Percentiles rank a stretch among this genome's conserved stretches.
These are phyloP conservation scores for Penicillium angulare DNA, from an alignment of 495 filamentous ascomycete species.

Conservation along the genomic window DNA sequence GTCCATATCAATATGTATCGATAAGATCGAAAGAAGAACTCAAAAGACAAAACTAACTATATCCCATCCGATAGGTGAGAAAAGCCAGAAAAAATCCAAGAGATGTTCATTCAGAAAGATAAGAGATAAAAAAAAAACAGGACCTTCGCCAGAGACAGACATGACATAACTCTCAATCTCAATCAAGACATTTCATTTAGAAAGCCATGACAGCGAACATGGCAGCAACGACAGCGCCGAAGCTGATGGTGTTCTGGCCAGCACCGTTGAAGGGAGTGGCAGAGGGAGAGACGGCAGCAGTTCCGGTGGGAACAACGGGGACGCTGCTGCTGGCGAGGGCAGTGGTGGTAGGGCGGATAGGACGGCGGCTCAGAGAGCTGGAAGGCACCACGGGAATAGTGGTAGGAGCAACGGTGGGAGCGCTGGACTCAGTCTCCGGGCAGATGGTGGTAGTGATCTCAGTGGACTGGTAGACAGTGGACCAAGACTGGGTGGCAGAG, in stretches of 20 bases:
- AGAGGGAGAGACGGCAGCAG: conserved; percentile 13
- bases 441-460: conserved; percentile 25
- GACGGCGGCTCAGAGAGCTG: conserved; percentile 18
- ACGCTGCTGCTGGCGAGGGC: not conserved
- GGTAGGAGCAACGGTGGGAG: conserved; percentile 9
- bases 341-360: conserved; percentile 12
- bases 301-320: conserved; percentile 7
- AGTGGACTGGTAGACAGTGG: not conserved
- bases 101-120: conserved; percentile 2
- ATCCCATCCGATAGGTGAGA: too few relatives aligned
- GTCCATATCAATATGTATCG: conserved; percentile 6
- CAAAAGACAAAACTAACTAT: conserved; percentile 1
- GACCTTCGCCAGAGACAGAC: not conserved
- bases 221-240: conserved; percentile 47
- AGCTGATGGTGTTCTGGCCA: conserved; percentile 42
- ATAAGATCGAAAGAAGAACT: conserved; percentile 12
- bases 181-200: conserved; percentile 31
- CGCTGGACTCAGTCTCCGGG: conserved; percentile 16
- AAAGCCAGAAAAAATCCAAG: too few relatives aligned
- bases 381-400: conserved; percentile 21
- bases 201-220: conserved; percentile 41
- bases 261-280: conserved; percentile 44
- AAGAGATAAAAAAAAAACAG: not conserved
- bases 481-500: conserved; percentile 11
- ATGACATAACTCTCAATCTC: too few relatives aligned